Base-by-base conservation (phyloP, 139 green algal genomes). In the Nannochloris sp. region DNA sequence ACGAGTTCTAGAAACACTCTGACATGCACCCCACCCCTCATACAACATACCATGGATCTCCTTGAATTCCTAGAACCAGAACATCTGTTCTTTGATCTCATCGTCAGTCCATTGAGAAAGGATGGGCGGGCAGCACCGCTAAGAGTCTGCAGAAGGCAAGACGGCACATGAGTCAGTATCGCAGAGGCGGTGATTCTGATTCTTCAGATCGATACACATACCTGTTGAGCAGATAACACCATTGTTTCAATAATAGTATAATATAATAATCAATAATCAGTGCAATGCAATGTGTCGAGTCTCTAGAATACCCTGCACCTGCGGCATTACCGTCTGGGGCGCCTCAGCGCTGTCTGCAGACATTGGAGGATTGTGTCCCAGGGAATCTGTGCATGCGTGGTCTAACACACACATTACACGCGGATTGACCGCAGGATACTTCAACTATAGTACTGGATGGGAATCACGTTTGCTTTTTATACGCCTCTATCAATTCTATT, bases 71-170 rank as follows among this genome's bases (percentile, higher is more conserved):
- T 8, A 26, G 46, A 53, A 28, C n/a, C 17, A 20, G 46, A 53
- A 28, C 46, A 23, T 28, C n/a, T 53, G n/a, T 53, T 53, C n/a
- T 53, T 53, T 20, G 46, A 53, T 53, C 46, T 53, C 46, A 53
- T 28, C 6, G 46, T 23, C 16, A 53, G 16, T 20, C 46, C 46
- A 53, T 53, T 53, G 46, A 53, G 46, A 23, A 53, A 53, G 16
- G 17, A 20, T 28, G 16, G 16, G n/a, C 46, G 46, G 46, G 46
- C 46, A 53, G 46, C 46, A 23, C 46, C 46, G 46, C n/a, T 53
- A 20, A 53, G n/a, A 53, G 46, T 23, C 46, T 53, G 46, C 46
- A 40, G 8, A 40, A 40, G 8, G 33, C 33, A 40, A 40, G 33
- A 40, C 33, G 33, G 33, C 33, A 40, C 20, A 23, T 23, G 33